Conservation (phyloP, 805 yeast genomes). For the Saccharomycopsis babjevae region DNA sequence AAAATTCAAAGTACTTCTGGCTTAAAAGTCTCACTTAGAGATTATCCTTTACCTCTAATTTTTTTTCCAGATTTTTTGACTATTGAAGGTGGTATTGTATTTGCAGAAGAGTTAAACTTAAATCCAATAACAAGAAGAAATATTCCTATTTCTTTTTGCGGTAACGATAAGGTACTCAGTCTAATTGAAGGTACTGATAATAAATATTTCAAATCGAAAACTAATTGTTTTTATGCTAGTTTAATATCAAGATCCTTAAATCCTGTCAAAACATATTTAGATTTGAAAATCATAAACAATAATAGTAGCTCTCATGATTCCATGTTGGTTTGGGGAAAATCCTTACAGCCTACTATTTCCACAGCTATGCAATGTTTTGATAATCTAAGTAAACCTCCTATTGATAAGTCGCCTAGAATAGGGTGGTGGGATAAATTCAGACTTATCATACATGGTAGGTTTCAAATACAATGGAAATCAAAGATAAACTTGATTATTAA, state of each 20-base stretch:
- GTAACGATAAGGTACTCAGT: neutral
- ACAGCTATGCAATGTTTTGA: conserved; percentile 58
- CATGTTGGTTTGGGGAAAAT: conserved; percentile 52
- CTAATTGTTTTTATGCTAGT: conserved; percentile 46
- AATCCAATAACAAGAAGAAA: conserved; percentile 35
- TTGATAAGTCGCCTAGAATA: conserved; percentile 51
- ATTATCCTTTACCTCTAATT: conserved; percentile 48
- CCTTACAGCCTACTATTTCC: conserved; percentile 50
- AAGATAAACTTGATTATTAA: conserved; percentile 50
- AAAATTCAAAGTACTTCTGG: conserved; percentile 33
- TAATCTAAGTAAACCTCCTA: conserved; percentile 57
- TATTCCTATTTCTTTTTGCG: conserved; percentile 30
- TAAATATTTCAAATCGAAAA: neutral
- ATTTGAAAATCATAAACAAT: conserved; percentile 35
- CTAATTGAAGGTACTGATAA: neutral
- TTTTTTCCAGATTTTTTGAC: conserved; percentile 30
- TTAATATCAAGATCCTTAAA: conserved; percentile 54
- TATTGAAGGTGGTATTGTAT: conserved; percentile 39
- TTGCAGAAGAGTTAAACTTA: conserved; percentile 44
- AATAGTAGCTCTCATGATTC: conserved; percentile 35
- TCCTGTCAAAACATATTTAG: conserved; percentile 46
- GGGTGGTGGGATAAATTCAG: conserved; percentile 70
- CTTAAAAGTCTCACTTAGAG: conserved; percentile 38
- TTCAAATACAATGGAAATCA: conserved; percentile 36
- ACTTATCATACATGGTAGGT: conserved; percentile 42